Conservation (phyloP, 192 early-diverging fungal species). For the Mortierella alpina region DNA sequence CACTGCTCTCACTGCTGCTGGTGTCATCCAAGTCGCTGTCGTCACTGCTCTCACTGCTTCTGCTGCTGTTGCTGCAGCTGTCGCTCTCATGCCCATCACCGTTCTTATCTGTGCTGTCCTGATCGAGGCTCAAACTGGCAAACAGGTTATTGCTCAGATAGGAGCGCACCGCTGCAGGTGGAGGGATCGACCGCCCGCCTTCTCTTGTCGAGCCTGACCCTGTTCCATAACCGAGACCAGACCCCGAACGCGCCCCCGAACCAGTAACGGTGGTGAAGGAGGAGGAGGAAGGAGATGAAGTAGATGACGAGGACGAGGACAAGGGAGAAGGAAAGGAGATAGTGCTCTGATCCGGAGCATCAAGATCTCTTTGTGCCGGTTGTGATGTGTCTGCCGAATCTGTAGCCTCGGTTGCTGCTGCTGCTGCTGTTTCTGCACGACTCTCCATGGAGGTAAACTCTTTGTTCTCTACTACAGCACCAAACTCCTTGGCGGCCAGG, state of each 20-base stretch:
- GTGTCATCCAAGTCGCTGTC: slow-evolving; percentile 27
- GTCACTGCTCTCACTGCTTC: slow-evolving; percentile 16
- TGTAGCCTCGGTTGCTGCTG: neutral
- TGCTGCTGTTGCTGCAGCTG: slow-evolving; percentile 2
- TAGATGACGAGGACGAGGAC: neutral
- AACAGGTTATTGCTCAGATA: slow-evolving; percentile 31
- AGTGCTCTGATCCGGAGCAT: neutral
- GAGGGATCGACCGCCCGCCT: neutral
- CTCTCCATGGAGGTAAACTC: slow-evolving; percentile 12
- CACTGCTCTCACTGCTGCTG: slow-evolving; percentile 31
- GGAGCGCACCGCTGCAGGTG: slow-evolving; percentile 13
- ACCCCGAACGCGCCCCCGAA: neutral
- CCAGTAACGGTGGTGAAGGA: slow-evolving; percentile 7
- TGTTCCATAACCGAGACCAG: neutral
- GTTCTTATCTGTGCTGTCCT: neutral
- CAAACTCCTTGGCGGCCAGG: slow-evolving; percentile 9
- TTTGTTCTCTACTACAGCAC: neutral
- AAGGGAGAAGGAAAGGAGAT: neutral
- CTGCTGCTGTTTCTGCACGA: slow-evolving; percentile 1
- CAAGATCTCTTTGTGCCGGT: neutral
- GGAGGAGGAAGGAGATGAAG: neutral
- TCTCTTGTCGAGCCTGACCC: neutral
- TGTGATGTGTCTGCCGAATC: neutral
- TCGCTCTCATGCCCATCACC: slow-evolving; percentile 4
- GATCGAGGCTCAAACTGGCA: slow-evolving; percentile 12